Evolutionary conservation across 2,329 filamentous ascomycete species (phyloP), one percentile per base, ranked within the genome.

Genomic region (Penicillium janthinellum): DNA sequence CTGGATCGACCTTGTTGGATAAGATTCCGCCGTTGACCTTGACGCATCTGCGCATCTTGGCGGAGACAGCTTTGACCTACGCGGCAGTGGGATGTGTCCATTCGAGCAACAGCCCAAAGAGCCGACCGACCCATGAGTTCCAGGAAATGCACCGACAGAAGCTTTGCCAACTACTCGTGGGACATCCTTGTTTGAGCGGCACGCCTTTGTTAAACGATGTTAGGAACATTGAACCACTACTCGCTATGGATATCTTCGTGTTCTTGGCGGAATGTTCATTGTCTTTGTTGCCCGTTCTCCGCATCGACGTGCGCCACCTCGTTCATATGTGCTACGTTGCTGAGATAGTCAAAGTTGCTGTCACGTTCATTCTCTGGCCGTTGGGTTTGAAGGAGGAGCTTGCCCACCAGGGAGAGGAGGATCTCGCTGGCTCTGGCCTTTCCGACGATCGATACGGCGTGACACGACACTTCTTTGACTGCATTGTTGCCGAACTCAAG

Each of bases 51-150:
- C 90, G 93, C 51, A 88, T 98, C 31, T 81, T 98, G 25, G 88
- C 91, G 1, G 95, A 97, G 78, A 98, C 93, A 1, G 90, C 91
- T 1, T 86, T 90, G 34, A 93, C 93, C 0, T 98, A 95, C 74
- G 84, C 93, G 56, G 86, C 91, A 1, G 82, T 96, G 59, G 90
- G 91, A 1, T 86, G 87, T 4, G 82, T 94, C 44, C 83, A 86
- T 52, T 81, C 84, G 20, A 81, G 79, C 3, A 83, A 84, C 0
- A 82, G 86, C 7, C 88, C 85, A 62, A 83, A 82, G 60, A 86
- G 63, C 15, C 72, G 68, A 14, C 65, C 90, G 12, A 84, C 86
- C 51, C 78, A 78, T 49, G 91, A 95, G 70, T 91, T 90, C 59
- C 80, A 82, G 48, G 87, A 90, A 60, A 88, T 78, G 60, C 83